Evolutionary conservation across 2,329 filamentous ascomycete genomes (phyloP), one percentile per base, ranked within the genome.

Genomic region (Penicillium nordicum): DNA sequence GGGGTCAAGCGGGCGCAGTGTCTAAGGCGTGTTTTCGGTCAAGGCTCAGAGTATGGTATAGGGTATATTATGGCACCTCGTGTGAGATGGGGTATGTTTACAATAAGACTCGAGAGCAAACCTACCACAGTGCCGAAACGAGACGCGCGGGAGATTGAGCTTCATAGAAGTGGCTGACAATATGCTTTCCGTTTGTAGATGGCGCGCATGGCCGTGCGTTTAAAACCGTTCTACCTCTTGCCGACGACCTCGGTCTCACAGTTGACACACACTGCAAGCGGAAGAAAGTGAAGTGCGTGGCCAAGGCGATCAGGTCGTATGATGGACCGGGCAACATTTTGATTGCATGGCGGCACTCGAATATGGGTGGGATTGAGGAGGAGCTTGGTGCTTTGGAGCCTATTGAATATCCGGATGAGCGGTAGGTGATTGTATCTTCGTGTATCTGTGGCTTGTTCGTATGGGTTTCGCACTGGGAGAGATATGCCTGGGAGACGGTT

Each of bases 341-440:
- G 55, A 63, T 70, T 30, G 57, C 63, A 14, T 71, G 69, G 69
- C 63, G 67, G n/a, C 67, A 69, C 42, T 52, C 53, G 23, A 67
- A 57, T n/a, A 66, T 71, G 48, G 27, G 50, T n/a, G 43, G 54
- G 7, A 67, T 71, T 23, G 58, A 61, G 41, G 38, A 57, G 53
- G 48, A 53, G 16, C 29, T 71, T 51, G 68, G 67, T 11, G 49
- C 49, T n/a, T n/a, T 44, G 2, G 30, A 69, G 27, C 58, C 58
- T 8, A 53, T 63, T 2, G 58, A 64, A 21, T 71, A 69, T 48
- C 69, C 69, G 0, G 50, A 62, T 1, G 51, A 69, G 30, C 57
- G 68, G 69, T 70, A 57, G 52, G 68, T 62, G 37, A 18, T 40
- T 58, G 14, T 12, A 16, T 27, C 11, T 41, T 21, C 32, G 7